phyloP scores from a whole-genome alignment of 2,329 filamentous ascomycete genomes.

The Plectosphaerella plurivora region DNA sequence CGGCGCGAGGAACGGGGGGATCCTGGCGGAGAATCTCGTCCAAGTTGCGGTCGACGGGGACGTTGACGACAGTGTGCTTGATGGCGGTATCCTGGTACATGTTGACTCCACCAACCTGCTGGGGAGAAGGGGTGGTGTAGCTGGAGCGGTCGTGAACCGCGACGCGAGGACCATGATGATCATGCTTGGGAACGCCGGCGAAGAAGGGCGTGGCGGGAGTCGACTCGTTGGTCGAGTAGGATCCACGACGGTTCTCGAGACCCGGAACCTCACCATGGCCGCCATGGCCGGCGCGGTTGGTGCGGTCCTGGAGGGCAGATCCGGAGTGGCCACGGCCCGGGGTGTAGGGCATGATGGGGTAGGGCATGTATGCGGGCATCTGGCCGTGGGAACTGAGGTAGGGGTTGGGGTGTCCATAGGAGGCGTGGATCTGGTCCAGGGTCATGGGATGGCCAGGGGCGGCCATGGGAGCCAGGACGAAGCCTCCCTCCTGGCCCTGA shows the following conservation, averaged over 20 bases:
- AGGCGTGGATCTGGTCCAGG: slow-evolving; percentile 21
- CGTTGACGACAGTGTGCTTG: slow-evolving; percentile 32
- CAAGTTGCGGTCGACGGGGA: slow-evolving; percentile 44
- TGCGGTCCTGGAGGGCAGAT: slow-evolving; percentile 33
- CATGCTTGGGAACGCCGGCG: slow-evolving; percentile 51
- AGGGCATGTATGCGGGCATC: slow-evolving; percentile 25
- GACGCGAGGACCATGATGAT: slow-evolving; percentile 53
- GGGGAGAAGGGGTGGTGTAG: slow-evolving; percentile 64
- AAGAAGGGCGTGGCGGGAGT: slow-evolving; percentile 63
- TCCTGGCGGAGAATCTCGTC: slow-evolving; percentile 67
- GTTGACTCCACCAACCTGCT: slow-evolving; percentile 44
- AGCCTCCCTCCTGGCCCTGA: slow-evolving; percentile 27
- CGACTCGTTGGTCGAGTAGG: slow-evolving; percentile 65
- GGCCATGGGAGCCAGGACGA: slow-evolving; percentile 30
- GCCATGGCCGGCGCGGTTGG: slow-evolving; percentile 28
- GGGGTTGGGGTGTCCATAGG: slow-evolving; percentile 6
- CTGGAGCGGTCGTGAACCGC: slow-evolving; percentile 58
- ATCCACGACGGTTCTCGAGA: slow-evolving; percentile 62
- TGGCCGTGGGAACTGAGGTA: slow-evolving; percentile 29
- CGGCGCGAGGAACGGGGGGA: slow-evolving; percentile 81
- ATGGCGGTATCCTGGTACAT: slow-evolving; percentile 32
- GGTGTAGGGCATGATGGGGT: slow-evolving; percentile 44
- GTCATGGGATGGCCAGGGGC: slow-evolving; percentile 25
- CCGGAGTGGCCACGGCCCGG: slow-evolving; percentile 40
- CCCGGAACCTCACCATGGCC: slow-evolving; percentile 51